Conservation (phyloP, 352 stramenopile species). For the Phytophthora tubulina region DNA sequence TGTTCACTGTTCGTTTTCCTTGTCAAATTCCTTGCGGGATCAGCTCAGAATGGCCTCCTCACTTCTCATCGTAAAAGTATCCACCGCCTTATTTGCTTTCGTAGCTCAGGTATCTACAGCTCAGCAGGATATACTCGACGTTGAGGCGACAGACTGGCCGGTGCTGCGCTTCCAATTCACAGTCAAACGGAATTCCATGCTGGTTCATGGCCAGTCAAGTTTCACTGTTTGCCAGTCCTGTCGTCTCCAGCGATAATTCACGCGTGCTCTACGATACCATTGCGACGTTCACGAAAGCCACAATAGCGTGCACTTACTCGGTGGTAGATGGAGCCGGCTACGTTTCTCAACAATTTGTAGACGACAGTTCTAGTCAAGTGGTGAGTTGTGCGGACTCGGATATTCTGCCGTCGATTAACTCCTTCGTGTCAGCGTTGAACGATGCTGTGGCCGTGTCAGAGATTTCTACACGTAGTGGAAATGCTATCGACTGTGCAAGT, state of each 20-base stretch:
- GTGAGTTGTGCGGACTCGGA: slow-evolving; percentile 19
- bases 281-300: slow-evolving; percentile 11
- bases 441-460: slow-evolving; percentile 6
- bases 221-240: slow-evolving; percentile 35
- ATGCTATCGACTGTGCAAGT: slow-evolving; percentile 19
- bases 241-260: slow-evolving; percentile 13
- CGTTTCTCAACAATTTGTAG: slow-evolving; percentile 4
- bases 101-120: background rate
- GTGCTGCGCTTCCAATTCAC: slow-evolving; percentile 29
- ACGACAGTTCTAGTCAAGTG: background rate
- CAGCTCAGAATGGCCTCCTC: too few relatives aligned
- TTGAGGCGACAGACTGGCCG: slow-evolving; percentile 3
- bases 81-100: background rate
- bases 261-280: slow-evolving; percentile 36
- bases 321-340: slow-evolving; percentile 25
- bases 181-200: slow-evolving; percentile 16
- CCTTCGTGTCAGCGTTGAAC: slow-evolving; percentile 12
- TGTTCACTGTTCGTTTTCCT: too few relatives aligned
- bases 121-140: background rate
- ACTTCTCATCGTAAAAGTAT: too few relatives aligned
- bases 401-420: slow-evolving; percentile 21
- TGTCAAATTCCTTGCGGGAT: too few relatives aligned
- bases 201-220: slow-evolving; percentile 20
- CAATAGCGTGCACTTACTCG: slow-evolving; percentile 18
- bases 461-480: background rate